Evolutionary conservation across 495 filamentous ascomycete species (phyloP).

Genomic region (Aspergillus coremiiformis): DNA sequence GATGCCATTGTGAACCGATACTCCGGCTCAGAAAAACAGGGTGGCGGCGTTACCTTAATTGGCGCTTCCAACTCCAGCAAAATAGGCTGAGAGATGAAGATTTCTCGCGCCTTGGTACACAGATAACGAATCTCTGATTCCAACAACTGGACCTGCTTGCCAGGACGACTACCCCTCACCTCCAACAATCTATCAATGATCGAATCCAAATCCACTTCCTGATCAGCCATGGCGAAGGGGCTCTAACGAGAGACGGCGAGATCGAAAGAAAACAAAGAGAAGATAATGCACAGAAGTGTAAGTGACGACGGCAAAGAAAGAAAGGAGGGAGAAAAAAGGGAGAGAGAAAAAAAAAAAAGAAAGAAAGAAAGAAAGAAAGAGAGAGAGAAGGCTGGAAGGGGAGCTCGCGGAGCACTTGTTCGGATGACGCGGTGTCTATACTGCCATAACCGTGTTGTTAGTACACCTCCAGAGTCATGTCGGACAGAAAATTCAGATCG

Average conservation of each 20-base stretch:
- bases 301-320: conserved; percentile 18
- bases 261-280: conserved; percentile 20
- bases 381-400: conserved; percentile 26
- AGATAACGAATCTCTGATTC: conserved; percentile 96
- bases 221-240: conserved; percentile 76
- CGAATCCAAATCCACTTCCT: conserved; percentile 97
- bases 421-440: conserved; percentile 37
- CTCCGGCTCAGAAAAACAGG: conserved; percentile 7
- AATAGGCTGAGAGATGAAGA: conserved; percentile 99
- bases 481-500: not conserved
- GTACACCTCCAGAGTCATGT: not conserved
- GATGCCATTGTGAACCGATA: not conserved
- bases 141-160: conserved; percentile 95
- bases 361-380: conserved; percentile 19
- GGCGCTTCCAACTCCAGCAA: conserved; percentile 94
- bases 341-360: conserved; percentile 14
- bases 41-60: conserved; percentile 71
- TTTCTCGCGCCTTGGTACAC: conserved; percentile 97
- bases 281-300: conserved; percentile 9
- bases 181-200: conserved; percentile 98
- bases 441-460: conserved; percentile 19
- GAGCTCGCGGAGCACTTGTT: conserved; percentile 29
- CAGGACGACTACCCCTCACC: conserved; percentile 94
- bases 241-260: conserved; percentile 23
- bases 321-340: conserved; percentile 1